Evolutionary conservation across 441 rosid species (phyloP), one percentile per base, ranked within the genome.

Genomic region (Euphorbia schlechtendalii): DNA sequence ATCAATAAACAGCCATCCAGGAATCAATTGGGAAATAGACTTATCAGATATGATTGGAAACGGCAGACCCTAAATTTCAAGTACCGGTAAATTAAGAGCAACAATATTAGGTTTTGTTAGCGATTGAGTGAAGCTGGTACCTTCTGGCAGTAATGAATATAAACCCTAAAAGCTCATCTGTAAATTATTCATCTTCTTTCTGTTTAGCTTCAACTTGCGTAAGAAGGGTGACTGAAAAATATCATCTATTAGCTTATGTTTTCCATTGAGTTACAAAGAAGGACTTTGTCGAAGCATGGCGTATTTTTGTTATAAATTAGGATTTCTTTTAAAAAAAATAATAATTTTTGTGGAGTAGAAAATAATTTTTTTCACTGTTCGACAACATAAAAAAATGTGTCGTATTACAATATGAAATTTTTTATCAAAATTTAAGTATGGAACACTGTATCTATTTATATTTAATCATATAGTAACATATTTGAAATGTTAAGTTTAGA

Each of bases 131-230:
- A 51, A 30, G 25, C 10, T 28, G 65, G 12, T 38, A 30, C 27
- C 13, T 3, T 1, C 4, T 28, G 17, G 14, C n/a, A 14, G 18
- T 17, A 17, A 27, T n/a, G 34, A 48, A 9, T 18, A 30, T 18
- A 49, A 61, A 32, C 45, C 57, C 57, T 49, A 63, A 30, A 20
- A 32, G 34, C 52, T 41, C 51, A 41, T 61, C 24, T 25, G 1
- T 61, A 9, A 9, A 27, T 25, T 10, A 36, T 28, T 28, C 21
- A 56, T 21, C 27, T 40, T 40, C n/a, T 5, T 56, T 65, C 20
- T 13, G 61, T 55, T n/a, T 10, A 20, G 69, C 9, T 18, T 18
- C 41, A 55, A 56, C 69, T 27, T 43, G 61, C 41, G 62, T 65
- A n/a, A 56, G 69, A 65, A 65, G 0, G n/a, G n/a, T n/a, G n/a